phyloP scores from a whole-genome alignment of 495 filamentous ascomycete species.

The Aspergillus sparsus region DNA sequence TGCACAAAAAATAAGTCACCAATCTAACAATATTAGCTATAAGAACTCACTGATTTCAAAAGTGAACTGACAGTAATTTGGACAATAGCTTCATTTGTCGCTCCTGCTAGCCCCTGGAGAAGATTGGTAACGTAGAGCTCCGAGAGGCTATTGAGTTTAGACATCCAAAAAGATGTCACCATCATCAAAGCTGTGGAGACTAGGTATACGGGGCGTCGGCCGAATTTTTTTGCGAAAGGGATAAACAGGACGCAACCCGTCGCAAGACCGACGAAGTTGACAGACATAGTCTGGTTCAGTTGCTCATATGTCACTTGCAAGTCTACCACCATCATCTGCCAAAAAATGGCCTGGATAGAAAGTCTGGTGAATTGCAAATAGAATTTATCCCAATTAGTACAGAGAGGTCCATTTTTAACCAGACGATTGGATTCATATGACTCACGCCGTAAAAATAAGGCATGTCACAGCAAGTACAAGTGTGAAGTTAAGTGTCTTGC shows the following conservation, averaged over 20 bases:
- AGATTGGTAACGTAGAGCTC: slow-evolving; percentile 37
- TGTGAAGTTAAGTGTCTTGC: slow-evolving; percentile 37
- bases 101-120: slow-evolving; percentile 36
- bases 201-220: slow-evolving; percentile 39
- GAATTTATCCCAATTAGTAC: background rate
- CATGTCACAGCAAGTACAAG: slow-evolving; percentile 35
- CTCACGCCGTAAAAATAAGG: slow-evolving; percentile 39
- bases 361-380: slow-evolving; percentile 22
- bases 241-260: slow-evolving; percentile 38
- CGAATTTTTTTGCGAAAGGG: slow-evolving; percentile 37
- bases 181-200: slow-evolving; percentile 33
- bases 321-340: slow-evolving; percentile 40
- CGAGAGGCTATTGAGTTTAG: slow-evolving; percentile 26
- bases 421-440: too few relatives aligned
- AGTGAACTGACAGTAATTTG: slow-evolving; percentile 34
- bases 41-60: background rate
- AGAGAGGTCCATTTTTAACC: background rate
- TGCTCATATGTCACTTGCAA: slow-evolving; percentile 30
- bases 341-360: slow-evolving; percentile 37
- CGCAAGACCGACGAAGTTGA: slow-evolving; percentile 37
- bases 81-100: slow-evolving; percentile 38
- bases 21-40: slow-evolving; percentile 30
- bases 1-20: slow-evolving; percentile 44
- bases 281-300: slow-evolving; percentile 34
- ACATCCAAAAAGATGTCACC: slow-evolving; percentile 34